Evolutionary conservation across 2,329 filamentous ascomycete genomes (phyloP).

Genomic region (Neophaeococcomyces mojaviensis): DNA sequence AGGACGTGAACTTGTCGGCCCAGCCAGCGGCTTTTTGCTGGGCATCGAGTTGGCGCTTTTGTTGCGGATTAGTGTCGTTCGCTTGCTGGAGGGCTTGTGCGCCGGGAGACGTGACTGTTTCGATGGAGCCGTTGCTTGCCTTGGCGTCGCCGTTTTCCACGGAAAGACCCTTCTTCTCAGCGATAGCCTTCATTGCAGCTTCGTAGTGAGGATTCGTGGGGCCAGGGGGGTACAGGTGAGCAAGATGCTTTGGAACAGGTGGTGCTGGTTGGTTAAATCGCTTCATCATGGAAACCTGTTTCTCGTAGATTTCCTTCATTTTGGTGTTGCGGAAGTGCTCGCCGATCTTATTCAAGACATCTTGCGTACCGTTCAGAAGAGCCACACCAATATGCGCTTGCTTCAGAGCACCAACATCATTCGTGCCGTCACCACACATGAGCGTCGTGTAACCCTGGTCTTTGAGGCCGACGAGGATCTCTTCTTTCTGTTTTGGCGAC

Average conservation of each 20-base stretch:
- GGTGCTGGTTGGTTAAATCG: conserved; percentile 89
- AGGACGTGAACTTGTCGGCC: conserved; percentile 76
- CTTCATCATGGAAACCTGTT: conserved; percentile 84
- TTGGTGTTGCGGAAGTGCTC: conserved; percentile 91
- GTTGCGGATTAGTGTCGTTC: conserved; percentile 42
- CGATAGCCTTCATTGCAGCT: conserved; percentile 83
- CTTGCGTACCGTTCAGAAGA: conserved; percentile 84
- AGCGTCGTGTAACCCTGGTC: conserved; percentile 96
- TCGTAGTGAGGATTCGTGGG: conserved; percentile 88
- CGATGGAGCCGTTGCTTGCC: conserved; percentile 42
- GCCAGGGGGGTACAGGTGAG: conserved; percentile 87
- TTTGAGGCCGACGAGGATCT: conserved; percentile 92
- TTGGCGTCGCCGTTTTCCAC: conserved; percentile 44
- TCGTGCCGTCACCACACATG: conserved; percentile 98
- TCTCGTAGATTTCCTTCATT: conserved; percentile 98
- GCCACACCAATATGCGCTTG: conserved; percentile 97
- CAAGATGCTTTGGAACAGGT: conserved; percentile 86
- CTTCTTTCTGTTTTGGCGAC: conserved; percentile 97
- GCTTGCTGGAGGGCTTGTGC: conserved; percentile 53
- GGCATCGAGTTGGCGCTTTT: conserved; percentile 49
- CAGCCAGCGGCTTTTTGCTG: conserved; percentile 66
- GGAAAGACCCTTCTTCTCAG: conserved; percentile 59
- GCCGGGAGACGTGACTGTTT: conserved; percentile 60
- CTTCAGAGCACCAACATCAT: conserved; percentile 95
- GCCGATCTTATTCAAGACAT: conserved; percentile 83